Conservation (phyloP, 2,329 filamentous ascomycete genomes). For the Paecilomyces dactylethromorphus region DNA sequence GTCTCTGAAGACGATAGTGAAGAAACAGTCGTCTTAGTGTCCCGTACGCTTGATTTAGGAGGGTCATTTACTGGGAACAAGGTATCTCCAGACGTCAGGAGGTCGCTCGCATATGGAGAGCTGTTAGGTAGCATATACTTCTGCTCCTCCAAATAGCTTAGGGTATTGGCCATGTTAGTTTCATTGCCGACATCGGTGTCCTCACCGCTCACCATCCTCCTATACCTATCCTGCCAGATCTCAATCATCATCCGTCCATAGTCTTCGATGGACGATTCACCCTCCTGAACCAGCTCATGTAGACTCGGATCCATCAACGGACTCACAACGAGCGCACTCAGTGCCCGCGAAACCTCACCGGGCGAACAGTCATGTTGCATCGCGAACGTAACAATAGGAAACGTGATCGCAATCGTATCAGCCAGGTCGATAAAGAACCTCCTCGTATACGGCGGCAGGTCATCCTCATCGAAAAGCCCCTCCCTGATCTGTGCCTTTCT, state of each 20-base stretch:
- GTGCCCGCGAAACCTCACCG: constrained; percentile 11
- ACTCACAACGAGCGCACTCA: constrained; percentile 13
- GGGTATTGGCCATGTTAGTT: neutral
- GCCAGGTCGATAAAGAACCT: constrained; percentile 20
- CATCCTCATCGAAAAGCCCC: neutral
- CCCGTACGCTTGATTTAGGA: too few species aligned
- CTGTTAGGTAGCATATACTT: neutral
- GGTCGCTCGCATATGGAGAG: too few species aligned
- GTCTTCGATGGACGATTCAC: neutral
- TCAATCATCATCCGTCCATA: constrained; percentile 7
- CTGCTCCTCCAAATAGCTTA: neutral
- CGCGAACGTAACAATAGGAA: constrained; percentile 19
- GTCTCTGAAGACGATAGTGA: too few species aligned
- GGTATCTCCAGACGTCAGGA: too few species aligned
- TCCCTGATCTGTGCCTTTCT: neutral
- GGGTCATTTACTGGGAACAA: too few species aligned
- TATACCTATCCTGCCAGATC: constrained; percentile 5
- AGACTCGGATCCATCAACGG: constrained; percentile 12
- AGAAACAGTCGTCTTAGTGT: too few species aligned
- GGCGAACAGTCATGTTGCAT: constrained; percentile 12
- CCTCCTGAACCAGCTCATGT: neutral
- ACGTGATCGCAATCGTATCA: constrained; percentile 11
- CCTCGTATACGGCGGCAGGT: constrained; percentile 5
- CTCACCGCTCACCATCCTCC: neutral
- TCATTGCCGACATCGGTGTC: neutral